Evolutionary conservation across 176 grass and related monocot species (phyloP).

Genomic region (Juncus effusus): DNA sequence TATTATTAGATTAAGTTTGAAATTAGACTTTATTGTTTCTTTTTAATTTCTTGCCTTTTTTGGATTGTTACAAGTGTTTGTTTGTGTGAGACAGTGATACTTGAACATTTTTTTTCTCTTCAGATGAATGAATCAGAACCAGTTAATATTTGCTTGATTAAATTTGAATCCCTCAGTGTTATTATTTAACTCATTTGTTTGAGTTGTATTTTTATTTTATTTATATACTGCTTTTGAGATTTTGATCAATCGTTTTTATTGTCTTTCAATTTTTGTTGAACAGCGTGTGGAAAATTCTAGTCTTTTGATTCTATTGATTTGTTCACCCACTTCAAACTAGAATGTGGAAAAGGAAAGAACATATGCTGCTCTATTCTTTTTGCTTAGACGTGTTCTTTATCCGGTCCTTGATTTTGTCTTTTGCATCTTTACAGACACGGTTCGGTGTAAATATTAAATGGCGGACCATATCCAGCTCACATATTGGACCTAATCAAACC

Average conservation of each 20-base stretch:
- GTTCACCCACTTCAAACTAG: no score
- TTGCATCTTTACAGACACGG: no score
- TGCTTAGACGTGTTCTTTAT: background rate
- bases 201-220: background rate
- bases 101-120: conserved; percentile 10
- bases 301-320: no score
- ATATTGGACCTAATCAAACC: conserved; percentile 34
- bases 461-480: conserved; percentile 27
- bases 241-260: background rate
- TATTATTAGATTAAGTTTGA: background rate
- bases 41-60: conserved; percentile 17
- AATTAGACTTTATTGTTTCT: background rate
- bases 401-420: background rate
- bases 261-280: background rate
- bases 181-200: background rate
- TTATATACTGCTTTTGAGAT: background rate
- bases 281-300: no score
- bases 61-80: conserved; percentile 6
- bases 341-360: no score
- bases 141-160: no score
- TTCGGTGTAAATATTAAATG: conserved; percentile 22
- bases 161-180: conserved; percentile 6
- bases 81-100: background rate
- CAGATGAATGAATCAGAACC: conserved; percentile 4
- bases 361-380: no score